Base-by-base conservation (phyloP, 352 stramenopile species). In the Globisporangium recalcitrans region DNA sequence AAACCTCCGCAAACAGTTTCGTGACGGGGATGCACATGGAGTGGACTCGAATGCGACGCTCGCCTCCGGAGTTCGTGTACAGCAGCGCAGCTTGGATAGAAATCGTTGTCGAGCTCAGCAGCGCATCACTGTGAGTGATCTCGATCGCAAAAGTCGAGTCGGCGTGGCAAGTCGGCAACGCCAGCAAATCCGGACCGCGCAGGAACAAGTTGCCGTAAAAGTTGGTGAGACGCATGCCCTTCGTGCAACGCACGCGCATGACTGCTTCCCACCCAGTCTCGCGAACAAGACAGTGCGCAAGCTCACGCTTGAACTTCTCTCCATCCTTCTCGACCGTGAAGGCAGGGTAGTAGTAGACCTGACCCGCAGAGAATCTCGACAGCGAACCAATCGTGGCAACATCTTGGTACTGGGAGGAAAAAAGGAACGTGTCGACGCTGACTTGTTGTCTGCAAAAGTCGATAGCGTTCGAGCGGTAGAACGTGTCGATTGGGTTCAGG, bases 121-220 rank as follows among this genome's bases (percentile, higher is more conserved):
- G 84, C 53, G 92, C 88, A 59, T 99, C 97, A 67, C 98, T 98
- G 75, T 99, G 96, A 54, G 85, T 92, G 58, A 99, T 90, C 73
- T 99, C 97, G 63, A 99, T 89, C 1, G 81, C 97, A 73, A 98
- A 99, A 5, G 97, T 95, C 22, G 93, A 97, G 69, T 99, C 98
- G 4, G 91, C 78, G 59, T 97, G 96, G 71, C 87, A 96, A 54
- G 97, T 99, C 26, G 98, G 98, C 32, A 99, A 75, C 16, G 97
- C 95, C 60, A 99, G 74, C 0, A 99, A 80, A 73, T 99, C 98
- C 2, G 93, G 96, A 22, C 96, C 97, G 29, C 97, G 91, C 70
- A 99, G 88, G 71, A 97, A 98, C 66, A 98, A 98, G 71, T 99
- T 99, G 68, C 98, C 98, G 74, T 99, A 98, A 71, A 99, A 99